phyloP scores from a whole-genome alignment of 176 grass and related monocot species.

The Canna indica region DNA sequence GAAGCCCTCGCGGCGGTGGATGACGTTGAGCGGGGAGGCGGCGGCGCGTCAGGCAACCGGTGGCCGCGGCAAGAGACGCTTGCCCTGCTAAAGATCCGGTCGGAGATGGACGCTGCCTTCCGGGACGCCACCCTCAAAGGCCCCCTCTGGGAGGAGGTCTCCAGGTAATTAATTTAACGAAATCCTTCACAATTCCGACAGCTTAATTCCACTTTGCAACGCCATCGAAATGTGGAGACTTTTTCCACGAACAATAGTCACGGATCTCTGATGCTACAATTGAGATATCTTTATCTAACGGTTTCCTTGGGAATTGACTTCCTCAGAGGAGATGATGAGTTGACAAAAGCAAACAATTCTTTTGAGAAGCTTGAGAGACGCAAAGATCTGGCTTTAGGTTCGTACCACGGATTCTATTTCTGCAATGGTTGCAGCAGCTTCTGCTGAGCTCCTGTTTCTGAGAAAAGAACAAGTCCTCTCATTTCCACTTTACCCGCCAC shows the following conservation, averaged over 20 bases:
- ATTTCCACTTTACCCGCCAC: not conserved
- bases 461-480: not conserved
- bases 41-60: slow-evolving; percentile 46
- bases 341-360: not conserved
- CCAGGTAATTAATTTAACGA: slow-evolving; percentile 42
- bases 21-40: slow-evolving; percentile 9
- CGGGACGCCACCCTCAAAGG: slow-evolving; percentile 84
- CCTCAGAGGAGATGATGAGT: not conserved
- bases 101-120: slow-evolving; percentile 93
- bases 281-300: not conserved
- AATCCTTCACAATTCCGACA: not conserved
- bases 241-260: not conserved
- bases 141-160: slow-evolving; percentile 87
- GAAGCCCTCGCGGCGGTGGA: slow-evolving; percentile 20
- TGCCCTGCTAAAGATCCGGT: slow-evolving; percentile 89
- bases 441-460: not conserved
- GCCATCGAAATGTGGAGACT: not conserved
- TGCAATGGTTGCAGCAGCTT: not conserved
- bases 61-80: slow-evolving; percentile 92
- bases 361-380: not conserved
- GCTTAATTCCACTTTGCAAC: not conserved
- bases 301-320: not conserved
- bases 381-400: not conserved
- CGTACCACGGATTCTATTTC: slow-evolving; percentile 4
- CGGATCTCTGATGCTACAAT: not conserved